Evolutionary conservation across 2,329 filamentous ascomycete species (phyloP).

Genomic region (Sarocladium kiliense): DNA sequence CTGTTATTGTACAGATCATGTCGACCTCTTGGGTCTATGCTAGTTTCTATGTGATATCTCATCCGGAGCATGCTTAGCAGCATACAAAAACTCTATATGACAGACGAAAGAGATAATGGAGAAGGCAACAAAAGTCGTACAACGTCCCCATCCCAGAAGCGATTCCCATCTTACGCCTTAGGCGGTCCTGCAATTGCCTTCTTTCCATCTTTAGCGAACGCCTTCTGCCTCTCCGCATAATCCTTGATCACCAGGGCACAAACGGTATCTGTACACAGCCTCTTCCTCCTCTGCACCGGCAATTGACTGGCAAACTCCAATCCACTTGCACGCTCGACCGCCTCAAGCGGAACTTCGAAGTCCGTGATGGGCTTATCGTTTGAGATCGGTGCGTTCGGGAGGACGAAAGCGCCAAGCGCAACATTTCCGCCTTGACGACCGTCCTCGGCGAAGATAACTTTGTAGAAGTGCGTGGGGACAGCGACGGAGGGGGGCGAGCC

Average conservation of each 20-base stretch:
- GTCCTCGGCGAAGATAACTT: slow-evolving; percentile 95
- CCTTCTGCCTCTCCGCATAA: slow-evolving; percentile 59
- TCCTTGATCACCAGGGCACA: slow-evolving; percentile 83
- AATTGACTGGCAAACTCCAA: slow-evolving; percentile 85
- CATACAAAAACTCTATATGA: not conserved
- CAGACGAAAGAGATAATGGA: not conserved
- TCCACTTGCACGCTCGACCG: slow-evolving; percentile 85
- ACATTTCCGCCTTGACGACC: slow-evolving; percentile 66
- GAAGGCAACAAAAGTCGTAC: not conserved
- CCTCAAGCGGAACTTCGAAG: slow-evolving; percentile 93
- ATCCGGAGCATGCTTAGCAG: not conserved
- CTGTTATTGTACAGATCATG: slow-evolving; percentile 5
- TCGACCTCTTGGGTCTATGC: not conserved
- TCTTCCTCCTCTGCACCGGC: slow-evolving; percentile 65
- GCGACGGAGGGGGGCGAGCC: slow-evolving; percentile 89
- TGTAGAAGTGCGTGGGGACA: slow-evolving; percentile 98
- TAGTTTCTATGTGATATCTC: not conserved
- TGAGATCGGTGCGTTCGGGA: slow-evolving; percentile 84
- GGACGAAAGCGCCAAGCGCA: slow-evolving; percentile 86
- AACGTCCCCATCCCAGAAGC: not conserved
- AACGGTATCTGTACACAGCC: slow-evolving; percentile 78
- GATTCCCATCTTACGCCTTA: not conserved
- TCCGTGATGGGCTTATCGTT: slow-evolving; percentile 84
- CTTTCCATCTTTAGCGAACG: slow-evolving; percentile 38
- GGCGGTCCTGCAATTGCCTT: slow-evolving; percentile 10